Evolutionary conservation across 495 filamentous ascomycete species (phyloP).

Genomic region (Podospora fimiseda): DNA sequence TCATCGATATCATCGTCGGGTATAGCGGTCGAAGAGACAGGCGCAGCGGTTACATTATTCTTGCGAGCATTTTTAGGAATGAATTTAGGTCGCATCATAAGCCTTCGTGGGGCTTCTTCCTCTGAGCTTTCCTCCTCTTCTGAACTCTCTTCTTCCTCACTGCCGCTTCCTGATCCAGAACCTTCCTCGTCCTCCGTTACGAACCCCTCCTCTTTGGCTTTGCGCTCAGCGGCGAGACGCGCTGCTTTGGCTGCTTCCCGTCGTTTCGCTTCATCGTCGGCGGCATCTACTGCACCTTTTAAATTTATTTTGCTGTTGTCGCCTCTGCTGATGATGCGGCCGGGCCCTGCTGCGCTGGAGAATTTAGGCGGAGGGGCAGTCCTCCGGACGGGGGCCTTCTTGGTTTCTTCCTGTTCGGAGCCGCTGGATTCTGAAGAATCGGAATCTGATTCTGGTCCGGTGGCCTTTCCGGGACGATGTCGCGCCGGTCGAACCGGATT

Average conservation of each 20-base stretch:
- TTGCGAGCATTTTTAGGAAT: constrained; percentile 75
- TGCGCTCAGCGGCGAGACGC: constrained; percentile 35
- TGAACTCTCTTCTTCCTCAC: constrained; percentile 30
- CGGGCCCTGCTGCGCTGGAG: constrained; percentile 45
- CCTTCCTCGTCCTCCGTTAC: constrained; percentile 55
- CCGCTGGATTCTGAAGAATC: constrained; percentile 54
- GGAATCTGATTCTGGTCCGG: constrained; percentile 60
- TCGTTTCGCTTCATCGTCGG: constrained; percentile 42
- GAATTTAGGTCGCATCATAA: constrained; percentile 85
- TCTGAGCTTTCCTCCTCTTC: constrained; percentile 53
- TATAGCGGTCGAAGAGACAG: too few relatives aligned
- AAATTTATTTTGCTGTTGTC: constrained; percentile 64
- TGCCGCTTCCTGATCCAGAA: constrained; percentile 48
- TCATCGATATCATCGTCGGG: too few relatives aligned
- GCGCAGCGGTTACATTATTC: too few relatives aligned
- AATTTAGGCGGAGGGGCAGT: constrained; percentile 53
- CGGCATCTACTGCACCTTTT: constrained; percentile 41
- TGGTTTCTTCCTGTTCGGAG: constrained; percentile 30
- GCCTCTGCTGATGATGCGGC: constrained; percentile 49
- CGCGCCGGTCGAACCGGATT: constrained; percentile 79
- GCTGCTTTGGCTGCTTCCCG: constrained; percentile 36
- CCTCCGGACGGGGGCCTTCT: constrained; percentile 30
- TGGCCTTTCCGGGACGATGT: constrained; percentile 78
- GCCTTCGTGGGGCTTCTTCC: constrained; percentile 64
- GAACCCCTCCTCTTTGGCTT: constrained; percentile 66